Evolutionary conservation across 345 rosid species (phyloP).

Genomic region (Pistacia integerrima): DNA sequence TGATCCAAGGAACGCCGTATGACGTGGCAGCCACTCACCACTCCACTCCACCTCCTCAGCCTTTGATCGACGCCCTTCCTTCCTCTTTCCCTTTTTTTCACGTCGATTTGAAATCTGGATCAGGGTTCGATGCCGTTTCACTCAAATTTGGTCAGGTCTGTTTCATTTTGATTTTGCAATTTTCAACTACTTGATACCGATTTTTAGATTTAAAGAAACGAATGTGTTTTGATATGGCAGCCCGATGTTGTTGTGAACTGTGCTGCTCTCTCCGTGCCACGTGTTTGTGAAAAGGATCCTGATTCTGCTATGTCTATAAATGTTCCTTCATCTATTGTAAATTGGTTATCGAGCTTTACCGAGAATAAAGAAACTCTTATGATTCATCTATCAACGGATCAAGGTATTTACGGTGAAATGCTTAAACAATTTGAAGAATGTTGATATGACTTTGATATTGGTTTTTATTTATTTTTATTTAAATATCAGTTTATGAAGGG

Average conservation of each 20-base stretch:
- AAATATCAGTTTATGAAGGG: slow-evolving; percentile 72
- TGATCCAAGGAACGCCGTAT: slow-evolving; percentile 33
- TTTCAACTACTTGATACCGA: background rate
- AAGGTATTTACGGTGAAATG: slow-evolving; percentile 43
- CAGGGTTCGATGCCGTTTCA: slow-evolving; percentile 55
- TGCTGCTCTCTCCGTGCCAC: slow-evolving; percentile 86
- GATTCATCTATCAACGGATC: slow-evolving; percentile 91
- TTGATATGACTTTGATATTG: too few relatives aligned
- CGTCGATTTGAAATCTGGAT: slow-evolving; percentile 66
- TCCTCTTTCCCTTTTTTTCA: slow-evolving; percentile 44
- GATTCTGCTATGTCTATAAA: slow-evolving; percentile 67
- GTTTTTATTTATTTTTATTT: background rate
- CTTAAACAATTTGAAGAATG: background rate
- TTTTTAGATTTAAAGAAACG: background rate
- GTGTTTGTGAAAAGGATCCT: slow-evolving; percentile 79
- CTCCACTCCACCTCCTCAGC: slow-evolving; percentile 51
- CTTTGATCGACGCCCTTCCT: slow-evolving; percentile 59
- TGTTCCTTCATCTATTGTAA: slow-evolving; percentile 70
- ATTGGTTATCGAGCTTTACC: slow-evolving; percentile 59
- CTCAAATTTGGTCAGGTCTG: slow-evolving; percentile 64
- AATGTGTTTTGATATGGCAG: slow-evolving; percentile 37
- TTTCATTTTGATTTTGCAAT: background rate
- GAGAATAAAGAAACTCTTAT: slow-evolving; percentile 43
- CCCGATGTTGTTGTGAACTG: slow-evolving; percentile 87
- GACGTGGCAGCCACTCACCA: slow-evolving; percentile 67